These are phyloP conservation scores for Scalesia atractyloides DNA, from an alignment of 129 eudicot species.

Conservation along the genomic window DNA sequence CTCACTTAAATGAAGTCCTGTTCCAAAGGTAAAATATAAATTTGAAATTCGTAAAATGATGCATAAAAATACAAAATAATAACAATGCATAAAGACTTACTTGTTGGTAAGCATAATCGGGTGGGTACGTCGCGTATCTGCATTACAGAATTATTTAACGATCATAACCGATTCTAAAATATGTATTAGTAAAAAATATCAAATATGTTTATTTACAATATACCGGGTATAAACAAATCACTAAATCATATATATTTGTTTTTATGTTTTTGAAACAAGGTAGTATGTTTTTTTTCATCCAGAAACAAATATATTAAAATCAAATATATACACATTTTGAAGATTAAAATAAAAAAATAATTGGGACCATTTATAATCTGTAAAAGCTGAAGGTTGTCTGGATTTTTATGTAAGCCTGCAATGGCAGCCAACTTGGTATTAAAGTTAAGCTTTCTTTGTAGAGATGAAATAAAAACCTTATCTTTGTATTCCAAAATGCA, in stretches of 20 bases:
- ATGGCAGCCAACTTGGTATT: conserved; percentile 38
- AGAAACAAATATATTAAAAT: neutral
- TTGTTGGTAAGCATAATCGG: conserved; percentile 77
- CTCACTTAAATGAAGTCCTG: conserved; percentile 10
- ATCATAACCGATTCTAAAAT: neutral
- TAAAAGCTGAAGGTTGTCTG: conserved; percentile 47
- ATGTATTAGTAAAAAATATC: neutral
- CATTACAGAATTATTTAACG: neutral
- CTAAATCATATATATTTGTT: neutral
- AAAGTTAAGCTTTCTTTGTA: conserved; percentile 4
- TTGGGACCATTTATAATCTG: conserved; percentile 37
- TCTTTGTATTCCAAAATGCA: neutral
- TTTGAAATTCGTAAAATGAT: neutral
- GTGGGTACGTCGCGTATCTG: conserved; percentile 73
- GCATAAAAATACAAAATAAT: neutral
- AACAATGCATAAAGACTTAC: conserved; percentile 37
- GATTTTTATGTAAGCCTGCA: conserved; percentile 40
- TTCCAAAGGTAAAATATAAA: neutral
- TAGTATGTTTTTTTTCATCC: neutral
- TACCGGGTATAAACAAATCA: neutral
- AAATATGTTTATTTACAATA: neutral
- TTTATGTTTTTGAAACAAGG: neutral
- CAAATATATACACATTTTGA: neutral
- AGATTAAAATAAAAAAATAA: conserved; percentile 20
- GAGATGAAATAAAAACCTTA: neutral